A percentile compares a stretch with the other conserved stretches of the same genome.
Conservation (phyloP, 805 yeast genomes). For the Pichia paraexigua region DNA sequence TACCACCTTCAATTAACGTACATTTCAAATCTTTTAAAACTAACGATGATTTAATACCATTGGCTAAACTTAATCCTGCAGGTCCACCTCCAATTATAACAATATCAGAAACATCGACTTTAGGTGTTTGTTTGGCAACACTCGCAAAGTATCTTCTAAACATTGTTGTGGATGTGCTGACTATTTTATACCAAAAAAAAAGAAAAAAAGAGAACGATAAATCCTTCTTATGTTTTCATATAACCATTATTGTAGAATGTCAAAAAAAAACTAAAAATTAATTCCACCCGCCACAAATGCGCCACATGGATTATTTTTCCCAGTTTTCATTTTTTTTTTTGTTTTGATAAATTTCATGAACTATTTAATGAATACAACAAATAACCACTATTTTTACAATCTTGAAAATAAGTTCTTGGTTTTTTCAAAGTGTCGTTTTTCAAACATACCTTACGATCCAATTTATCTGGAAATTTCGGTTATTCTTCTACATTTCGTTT, state of each 20-base stretch:
- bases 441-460: background rate
- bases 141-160: slow-evolving; percentile 24
- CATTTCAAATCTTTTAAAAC: slow-evolving; percentile 51
- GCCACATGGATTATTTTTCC: no score
- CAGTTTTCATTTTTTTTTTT: no score
- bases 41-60: slow-evolving; percentile 69
- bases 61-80: slow-evolving; percentile 82
- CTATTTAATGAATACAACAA: no score
- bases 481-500: no score
- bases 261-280: no score
- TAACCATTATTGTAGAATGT: no score
- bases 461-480: background rate
- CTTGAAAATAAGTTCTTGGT: no score
- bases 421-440: background rate
- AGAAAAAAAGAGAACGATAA: no score
- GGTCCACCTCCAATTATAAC: slow-evolving; percentile 96
- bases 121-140: slow-evolving; percentile 9
- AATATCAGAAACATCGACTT: slow-evolving; percentile 44
- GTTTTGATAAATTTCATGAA: no score
- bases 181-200: background rate
- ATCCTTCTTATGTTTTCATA: no score
- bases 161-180: slow-evolving; percentile 6
- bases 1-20: slow-evolving; percentile 66
- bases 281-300: no score
- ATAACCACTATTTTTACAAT: no score